Conservation (phyloP, 305 asterid species). For the Ajuga reptans region DNA sequence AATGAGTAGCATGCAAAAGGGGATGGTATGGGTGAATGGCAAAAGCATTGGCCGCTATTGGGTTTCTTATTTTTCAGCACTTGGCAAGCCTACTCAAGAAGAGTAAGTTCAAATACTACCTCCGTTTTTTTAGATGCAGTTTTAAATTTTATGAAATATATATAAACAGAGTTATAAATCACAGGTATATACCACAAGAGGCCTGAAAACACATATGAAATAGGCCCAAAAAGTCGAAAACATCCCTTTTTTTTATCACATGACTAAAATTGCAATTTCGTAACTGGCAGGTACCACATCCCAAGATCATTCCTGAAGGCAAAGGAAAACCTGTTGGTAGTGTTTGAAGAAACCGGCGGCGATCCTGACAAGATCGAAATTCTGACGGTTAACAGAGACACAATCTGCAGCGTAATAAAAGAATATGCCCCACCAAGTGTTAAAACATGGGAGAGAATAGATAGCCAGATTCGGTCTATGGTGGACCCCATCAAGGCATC, state of each 20-base stretch:
- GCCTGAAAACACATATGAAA: too few relatives aligned
- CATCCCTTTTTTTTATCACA: too few relatives aligned
- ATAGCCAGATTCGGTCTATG: constrained; percentile 26
- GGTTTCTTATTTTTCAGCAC: constrained; percentile 59
- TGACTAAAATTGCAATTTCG: too few relatives aligned
- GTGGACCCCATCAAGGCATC: constrained; percentile 41
- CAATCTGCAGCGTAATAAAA: constrained; percentile 52
- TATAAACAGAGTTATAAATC: too few relatives aligned
- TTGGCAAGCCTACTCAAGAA: constrained; percentile 52
- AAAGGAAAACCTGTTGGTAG: constrained; percentile 43
- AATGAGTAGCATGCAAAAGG: constrained; percentile 65
- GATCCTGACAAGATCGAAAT: constrained; percentile 43
- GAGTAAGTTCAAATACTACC: constrained; percentile 52
- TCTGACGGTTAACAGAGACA: constrained; percentile 55
- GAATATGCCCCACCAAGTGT: constrained; percentile 58
- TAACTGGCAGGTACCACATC: constrained; percentile 80
- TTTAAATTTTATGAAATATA: too few relatives aligned
- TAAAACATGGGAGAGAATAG: constrained; percentile 44
- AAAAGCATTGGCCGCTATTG: constrained; percentile 71
- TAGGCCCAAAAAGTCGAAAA: too few relatives aligned
- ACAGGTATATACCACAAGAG: too few relatives aligned
- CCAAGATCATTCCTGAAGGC: constrained; percentile 70
- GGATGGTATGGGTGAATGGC: constrained; percentile 82
- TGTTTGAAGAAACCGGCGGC: constrained; percentile 76
- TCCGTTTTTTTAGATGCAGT: too few relatives aligned